phyloP scores from a whole-genome alignment of 139 green algal species.

The Chlorokybus atmophyticus region DNA sequence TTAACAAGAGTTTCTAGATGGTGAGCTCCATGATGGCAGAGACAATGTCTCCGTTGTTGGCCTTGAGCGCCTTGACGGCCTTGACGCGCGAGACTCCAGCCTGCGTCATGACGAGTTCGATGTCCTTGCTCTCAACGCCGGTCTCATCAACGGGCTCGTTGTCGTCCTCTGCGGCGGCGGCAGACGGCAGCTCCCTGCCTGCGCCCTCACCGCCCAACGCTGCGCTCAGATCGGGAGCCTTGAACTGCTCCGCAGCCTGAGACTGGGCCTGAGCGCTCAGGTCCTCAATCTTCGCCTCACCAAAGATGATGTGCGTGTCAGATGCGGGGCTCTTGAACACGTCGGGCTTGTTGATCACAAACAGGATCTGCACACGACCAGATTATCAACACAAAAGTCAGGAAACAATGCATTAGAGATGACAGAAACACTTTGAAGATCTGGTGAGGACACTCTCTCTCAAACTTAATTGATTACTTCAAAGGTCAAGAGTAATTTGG shows the following conservation, averaged over 20 bases:
- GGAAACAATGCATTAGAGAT: too few species aligned
- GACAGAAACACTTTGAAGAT: too few species aligned
- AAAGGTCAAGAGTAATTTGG: neutral
- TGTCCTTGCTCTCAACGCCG: conserved; percentile 94
- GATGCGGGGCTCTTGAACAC: conserved; percentile 91
- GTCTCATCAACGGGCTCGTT: conserved; percentile 81
- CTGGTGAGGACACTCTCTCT: too few species aligned
- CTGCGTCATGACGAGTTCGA: conserved; percentile 98
- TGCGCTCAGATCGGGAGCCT: conserved; percentile 17
- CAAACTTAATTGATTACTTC: too few species aligned
- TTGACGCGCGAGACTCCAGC: conserved; percentile 72
- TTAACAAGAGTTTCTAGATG: neutral
- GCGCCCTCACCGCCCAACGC: neutral
- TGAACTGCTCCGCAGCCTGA: conserved; percentile 75
- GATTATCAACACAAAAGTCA: too few species aligned
- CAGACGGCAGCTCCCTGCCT: neutral
- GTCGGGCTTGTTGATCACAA: conserved; percentile 91
- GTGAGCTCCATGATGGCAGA: conserved; percentile 91
- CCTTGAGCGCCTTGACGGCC: conserved; percentile 86
- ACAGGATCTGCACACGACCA: conserved; percentile 94
- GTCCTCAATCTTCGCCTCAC: conserved; percentile 99
- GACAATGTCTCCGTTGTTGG: conserved; percentile 87
- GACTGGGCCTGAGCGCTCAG: conserved; percentile 66
- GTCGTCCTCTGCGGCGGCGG: conserved; percentile 48
- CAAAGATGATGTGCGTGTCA: conserved; percentile 99